A percentile compares a stretch with the other conserved stretches of the same genome.
These are phyloP conservation scores for Penicillium italicum DNA, from an alignment of 2,329 filamentous ascomycete genomes.

Conservation along the genomic window DNA sequence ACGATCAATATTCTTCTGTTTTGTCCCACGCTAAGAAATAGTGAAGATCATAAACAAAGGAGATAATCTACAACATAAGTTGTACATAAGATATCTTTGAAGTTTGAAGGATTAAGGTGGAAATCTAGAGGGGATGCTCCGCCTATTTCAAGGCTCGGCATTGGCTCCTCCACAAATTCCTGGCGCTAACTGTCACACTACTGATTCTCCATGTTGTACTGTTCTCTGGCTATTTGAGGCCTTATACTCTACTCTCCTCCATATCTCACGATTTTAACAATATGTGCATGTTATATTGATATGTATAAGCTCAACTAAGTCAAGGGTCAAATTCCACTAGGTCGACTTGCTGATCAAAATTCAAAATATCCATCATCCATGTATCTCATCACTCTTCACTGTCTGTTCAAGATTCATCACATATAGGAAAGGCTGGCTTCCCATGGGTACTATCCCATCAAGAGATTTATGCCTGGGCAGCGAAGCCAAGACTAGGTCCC, in stretches of 20 bases:
- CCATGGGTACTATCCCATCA: background rate
- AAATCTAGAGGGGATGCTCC: conserved; percentile 24
- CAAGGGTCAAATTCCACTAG: conserved; percentile 1
- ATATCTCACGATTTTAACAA: background rate
- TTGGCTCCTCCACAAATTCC: conserved; percentile 9
- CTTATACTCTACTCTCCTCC: background rate
- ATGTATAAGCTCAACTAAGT: background rate
- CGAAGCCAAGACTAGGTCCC: conserved; percentile 49
- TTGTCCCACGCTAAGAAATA: background rate
- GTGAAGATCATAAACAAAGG: background rate
- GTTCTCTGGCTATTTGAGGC: too few species aligned
- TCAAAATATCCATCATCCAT: background rate
- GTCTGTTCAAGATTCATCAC: conserved; percentile 5
- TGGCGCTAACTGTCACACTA: background rate
- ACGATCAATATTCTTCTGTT: background rate
- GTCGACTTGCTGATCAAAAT: background rate
- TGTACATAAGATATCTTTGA: too few species aligned
- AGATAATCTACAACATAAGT: background rate
- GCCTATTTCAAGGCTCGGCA: conserved; percentile 16
- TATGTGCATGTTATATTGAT: background rate
- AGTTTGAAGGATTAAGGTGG: conserved; percentile 2
- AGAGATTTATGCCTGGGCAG: conserved; percentile 34
- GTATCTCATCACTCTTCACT: conserved; percentile 3
- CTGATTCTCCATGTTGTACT: background rate
- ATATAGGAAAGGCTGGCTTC: background rate